A percentile compares a stretch with the other conserved stretches of the same genome.
These are phyloP conservation scores for Phytophthora melonis DNA, from an alignment of 352 stramenopile species.

Conservation along the genomic window DNA sequence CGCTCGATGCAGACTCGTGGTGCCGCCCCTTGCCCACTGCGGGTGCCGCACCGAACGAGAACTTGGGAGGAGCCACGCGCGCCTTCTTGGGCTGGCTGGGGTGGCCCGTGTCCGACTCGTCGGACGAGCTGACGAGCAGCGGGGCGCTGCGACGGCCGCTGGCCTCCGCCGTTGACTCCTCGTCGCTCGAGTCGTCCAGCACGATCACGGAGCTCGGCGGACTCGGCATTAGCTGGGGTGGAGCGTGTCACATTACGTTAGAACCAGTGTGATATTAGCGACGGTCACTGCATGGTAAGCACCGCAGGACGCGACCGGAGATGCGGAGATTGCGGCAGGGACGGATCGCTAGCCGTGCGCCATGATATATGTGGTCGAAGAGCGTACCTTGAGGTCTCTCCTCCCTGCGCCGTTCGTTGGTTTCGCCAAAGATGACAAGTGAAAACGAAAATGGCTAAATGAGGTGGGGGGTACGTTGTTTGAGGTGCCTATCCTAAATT, in stretches of 20 bases:
- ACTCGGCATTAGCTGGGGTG: slow-evolving; percentile 35
- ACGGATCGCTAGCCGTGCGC: too few species aligned
- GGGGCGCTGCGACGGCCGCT: slow-evolving; percentile 10
- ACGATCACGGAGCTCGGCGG: slow-evolving; percentile 49
- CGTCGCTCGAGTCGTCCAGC: slow-evolving; percentile 62
- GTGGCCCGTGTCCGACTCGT: slow-evolving; percentile 27
- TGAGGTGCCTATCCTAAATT: not conserved
- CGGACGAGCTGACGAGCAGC: slow-evolving; percentile 26
- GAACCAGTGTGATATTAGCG: slow-evolving; percentile 1
- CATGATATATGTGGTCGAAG: too few species aligned
- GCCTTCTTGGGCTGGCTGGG: slow-evolving; percentile 29
- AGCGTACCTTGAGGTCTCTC: not conserved
- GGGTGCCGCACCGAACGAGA: slow-evolving; percentile 4
- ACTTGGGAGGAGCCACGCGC: slow-evolving; percentile 11
- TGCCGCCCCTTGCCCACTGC: slow-evolving; percentile 9
- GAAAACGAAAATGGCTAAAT: not conserved
- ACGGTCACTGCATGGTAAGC: not conserved
- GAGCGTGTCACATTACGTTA: slow-evolving; percentile 17
- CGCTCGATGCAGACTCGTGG: slow-evolving; percentile 13
- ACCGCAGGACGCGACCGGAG: too few species aligned
- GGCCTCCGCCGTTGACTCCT: slow-evolving; percentile 23
- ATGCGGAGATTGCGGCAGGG: too few species aligned
- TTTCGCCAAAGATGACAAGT: slow-evolving; percentile 9
- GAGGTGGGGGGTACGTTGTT: not conserved
- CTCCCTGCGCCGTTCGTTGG: slow-evolving; percentile 6